Evolutionary conservation across 148 eudicot genomes (phyloP).

Genomic region (Vaccinium darrowii): DNA sequence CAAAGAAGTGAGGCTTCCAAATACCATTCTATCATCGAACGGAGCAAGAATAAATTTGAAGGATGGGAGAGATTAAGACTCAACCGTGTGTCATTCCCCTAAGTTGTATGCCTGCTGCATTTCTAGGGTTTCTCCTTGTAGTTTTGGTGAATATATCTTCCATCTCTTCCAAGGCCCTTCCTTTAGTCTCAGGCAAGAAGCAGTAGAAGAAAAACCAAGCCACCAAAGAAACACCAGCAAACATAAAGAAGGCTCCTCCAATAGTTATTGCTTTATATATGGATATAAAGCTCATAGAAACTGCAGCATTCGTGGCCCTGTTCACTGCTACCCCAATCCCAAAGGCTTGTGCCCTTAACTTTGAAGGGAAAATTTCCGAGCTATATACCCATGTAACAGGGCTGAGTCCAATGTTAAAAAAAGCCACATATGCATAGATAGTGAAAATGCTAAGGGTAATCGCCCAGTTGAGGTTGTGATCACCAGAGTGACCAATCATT

Average conservation of each 20-base stretch:
- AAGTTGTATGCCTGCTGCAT: constrained; percentile 13
- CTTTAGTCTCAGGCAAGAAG: constrained; percentile 80
- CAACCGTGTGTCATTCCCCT: not conserved
- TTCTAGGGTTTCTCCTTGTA: not conserved
- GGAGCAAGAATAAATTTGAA: no score
- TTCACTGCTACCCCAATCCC: constrained; percentile 77
- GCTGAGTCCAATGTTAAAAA: constrained; percentile 62
- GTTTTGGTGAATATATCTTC: constrained; percentile 42
- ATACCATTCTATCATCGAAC: no score
- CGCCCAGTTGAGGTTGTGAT: constrained; percentile 43
- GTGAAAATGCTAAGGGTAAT: constrained; percentile 40
- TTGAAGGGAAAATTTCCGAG: constrained; percentile 73
- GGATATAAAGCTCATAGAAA: constrained; percentile 71
- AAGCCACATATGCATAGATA: constrained; percentile 45
- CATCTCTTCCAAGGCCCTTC: constrained; percentile 73
- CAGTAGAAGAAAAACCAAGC: constrained; percentile 63
- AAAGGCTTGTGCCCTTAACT: constrained; percentile 61
- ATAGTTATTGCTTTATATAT: constrained; percentile 56
- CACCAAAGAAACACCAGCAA: constrained; percentile 48
- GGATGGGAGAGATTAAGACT: not conserved
- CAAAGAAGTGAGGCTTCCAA: no score
- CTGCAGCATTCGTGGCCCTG: constrained; percentile 56
- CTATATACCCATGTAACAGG: constrained; percentile 81
- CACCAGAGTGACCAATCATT: constrained; percentile 23
- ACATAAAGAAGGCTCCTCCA: constrained; percentile 80